These are phyloP conservation scores for Niveomyces coronatus DNA, from an alignment of 2,329 filamentous ascomycete genomes.

Conservation along the genomic window DNA sequence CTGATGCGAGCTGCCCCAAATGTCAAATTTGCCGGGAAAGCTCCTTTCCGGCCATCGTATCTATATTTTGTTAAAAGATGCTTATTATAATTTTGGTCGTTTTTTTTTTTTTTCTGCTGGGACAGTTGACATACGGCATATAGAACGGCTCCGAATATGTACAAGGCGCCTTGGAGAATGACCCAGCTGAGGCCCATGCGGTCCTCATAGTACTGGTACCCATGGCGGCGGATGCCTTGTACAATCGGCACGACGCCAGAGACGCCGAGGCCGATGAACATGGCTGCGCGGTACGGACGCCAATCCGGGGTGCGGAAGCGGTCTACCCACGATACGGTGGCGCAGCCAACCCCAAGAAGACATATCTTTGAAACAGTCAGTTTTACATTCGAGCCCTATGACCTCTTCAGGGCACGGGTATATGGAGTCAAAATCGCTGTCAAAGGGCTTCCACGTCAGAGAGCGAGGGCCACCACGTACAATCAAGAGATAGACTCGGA, in stretches of 20 bases:
- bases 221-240: slow-evolving; percentile 62
- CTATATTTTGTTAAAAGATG: slow-evolving; percentile 27
- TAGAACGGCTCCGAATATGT: slow-evolving; percentile 74
- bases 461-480: slow-evolving; percentile 33
- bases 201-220: slow-evolving; percentile 52
- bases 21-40: slow-evolving; percentile 71
- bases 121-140: slow-evolving; percentile 57
- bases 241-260: slow-evolving; percentile 76
- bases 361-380: no score
- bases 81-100: not conserved
- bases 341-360: slow-evolving; percentile 64
- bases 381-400: no score
- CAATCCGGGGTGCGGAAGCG: slow-evolving; percentile 74
- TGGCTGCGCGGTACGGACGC: slow-evolving; percentile 73
- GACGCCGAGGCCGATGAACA: slow-evolving; percentile 82
- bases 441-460: not conserved
- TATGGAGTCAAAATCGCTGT: no score
- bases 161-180: slow-evolving; percentile 67
- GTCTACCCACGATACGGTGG: slow-evolving; percentile 67
- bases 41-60: slow-evolving; percentile 73
- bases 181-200: slow-evolving; percentile 77
- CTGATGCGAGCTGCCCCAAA: slow-evolving; percentile 90
- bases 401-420: no score
- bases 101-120: not conserved
- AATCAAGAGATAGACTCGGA: slow-evolving; percentile 64